phyloP scores from a whole-genome alignment of 2,329 filamentous ascomycete genomes.

The Pyrenophora teres region DNA sequence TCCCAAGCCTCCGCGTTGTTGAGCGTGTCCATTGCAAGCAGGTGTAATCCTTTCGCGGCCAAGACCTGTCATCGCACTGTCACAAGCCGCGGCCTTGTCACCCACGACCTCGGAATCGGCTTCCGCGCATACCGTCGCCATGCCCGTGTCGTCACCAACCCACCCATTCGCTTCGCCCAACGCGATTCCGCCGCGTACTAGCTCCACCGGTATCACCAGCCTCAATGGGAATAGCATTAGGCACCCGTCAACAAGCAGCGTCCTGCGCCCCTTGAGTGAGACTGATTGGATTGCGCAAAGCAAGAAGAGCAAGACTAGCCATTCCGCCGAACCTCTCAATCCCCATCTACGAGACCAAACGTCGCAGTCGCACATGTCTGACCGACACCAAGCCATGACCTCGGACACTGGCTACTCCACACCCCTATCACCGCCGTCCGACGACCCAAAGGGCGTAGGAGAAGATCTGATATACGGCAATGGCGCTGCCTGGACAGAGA shows the following conservation, averaged over 20 bases:
- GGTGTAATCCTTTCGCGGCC: neutral
- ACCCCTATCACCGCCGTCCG: conserved; percentile 36
- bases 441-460: conserved; percentile 35
- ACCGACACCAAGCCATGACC: neutral
- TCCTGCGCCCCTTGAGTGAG: conserved; percentile 46
- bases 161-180: conserved; percentile 46
- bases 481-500: conserved; percentile 64
- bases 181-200: conserved; percentile 48
- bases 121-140: conserved; percentile 13
- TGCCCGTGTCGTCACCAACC: conserved; percentile 22
- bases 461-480: conserved; percentile 51
- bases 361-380: conserved; percentile 9
- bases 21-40: neutral
- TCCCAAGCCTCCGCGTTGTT: conserved; percentile 8
- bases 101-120: conserved; percentile 1
- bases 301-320: conserved; percentile 46
- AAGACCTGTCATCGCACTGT: conserved; percentile 11
- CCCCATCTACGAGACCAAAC: conserved; percentile 6
- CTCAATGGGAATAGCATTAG: conserved; percentile 34
- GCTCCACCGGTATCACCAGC: conserved; percentile 43
- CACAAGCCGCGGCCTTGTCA: conserved; percentile 6
- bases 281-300: conserved; percentile 48
- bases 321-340: conserved; percentile 24
- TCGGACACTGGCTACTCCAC: conserved; percentile 33
- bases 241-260: conserved; percentile 28